These are phyloP conservation scores for Oryza meridionalis DNA, from an alignment of 176 grass and related monocot genomes.

Conservation along the genomic window DNA sequence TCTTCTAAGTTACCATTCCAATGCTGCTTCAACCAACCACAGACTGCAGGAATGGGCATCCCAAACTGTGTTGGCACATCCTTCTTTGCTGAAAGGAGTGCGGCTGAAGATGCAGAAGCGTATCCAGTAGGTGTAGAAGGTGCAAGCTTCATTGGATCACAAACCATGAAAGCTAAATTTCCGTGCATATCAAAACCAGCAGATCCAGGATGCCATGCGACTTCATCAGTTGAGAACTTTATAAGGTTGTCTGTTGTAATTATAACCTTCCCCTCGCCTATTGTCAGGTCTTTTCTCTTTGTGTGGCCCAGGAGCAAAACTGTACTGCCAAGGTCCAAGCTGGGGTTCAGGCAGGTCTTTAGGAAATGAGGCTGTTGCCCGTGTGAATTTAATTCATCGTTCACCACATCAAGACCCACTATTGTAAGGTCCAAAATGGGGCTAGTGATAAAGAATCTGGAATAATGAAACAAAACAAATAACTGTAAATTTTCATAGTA, in stretches of 20 bases:
- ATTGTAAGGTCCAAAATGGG: constrained; percentile 92
- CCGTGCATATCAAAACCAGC: constrained; percentile 93
- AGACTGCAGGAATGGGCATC: constrained; percentile 78
- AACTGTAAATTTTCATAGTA: constrained; percentile 29
- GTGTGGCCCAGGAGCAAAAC: constrained; percentile 82
- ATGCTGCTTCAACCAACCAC: constrained; percentile 87
- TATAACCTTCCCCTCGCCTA: constrained; percentile 85
- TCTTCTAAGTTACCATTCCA: constrained; percentile 93
- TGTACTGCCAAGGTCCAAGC: constrained; percentile 77
- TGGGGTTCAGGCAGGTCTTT: constrained; percentile 83
- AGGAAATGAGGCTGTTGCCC: constrained; percentile 69
- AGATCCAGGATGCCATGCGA: constrained; percentile 77
- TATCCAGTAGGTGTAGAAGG: constrained; percentile 73
- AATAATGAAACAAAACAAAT: constrained; percentile 23
- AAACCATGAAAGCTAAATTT: constrained; percentile 93
- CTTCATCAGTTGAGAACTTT: constrained; percentile 82
- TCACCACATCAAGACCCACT: constrained; percentile 67
- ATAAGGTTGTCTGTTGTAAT: constrained; percentile 94
- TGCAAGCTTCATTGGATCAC: constrained; percentile 95
- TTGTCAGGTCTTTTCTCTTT: constrained; percentile 55
- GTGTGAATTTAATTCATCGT: constrained; percentile 55
- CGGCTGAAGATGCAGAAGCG: constrained; percentile 63
- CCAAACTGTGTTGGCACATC: constrained; percentile 75
- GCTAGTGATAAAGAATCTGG: constrained; percentile 96
- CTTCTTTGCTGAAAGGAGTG: constrained; percentile 61